Base-by-base conservation (phyloP, 768 basidiomycete genomes). In the Boletus edulis region DNA sequence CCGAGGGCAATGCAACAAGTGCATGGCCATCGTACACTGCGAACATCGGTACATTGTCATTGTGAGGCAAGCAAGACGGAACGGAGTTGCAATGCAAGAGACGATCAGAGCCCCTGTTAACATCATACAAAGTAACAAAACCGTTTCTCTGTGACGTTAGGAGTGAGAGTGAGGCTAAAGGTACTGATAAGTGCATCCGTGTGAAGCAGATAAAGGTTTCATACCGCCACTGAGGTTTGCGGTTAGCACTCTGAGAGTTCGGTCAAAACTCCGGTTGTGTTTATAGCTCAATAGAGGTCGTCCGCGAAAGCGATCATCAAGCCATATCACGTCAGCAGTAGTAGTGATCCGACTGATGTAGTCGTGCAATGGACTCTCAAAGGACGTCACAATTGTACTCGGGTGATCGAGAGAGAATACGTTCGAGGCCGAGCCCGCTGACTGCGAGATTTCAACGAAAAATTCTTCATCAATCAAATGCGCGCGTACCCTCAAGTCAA, bases 291-390 rank as follows among this genome's bases (percentile, higher is more conserved):
- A 59, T 4, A 91, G 63, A 7, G 89, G 86, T 55, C 72, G 81
- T 22, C 65, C 65, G n/a, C 78, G 69, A 61, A 76, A 79, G 32
- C 89, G 80, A 29, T 76, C 72, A 62, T 93, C 90, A 29, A 91
- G 66, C 89, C 90, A 92, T 14, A 85, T 58, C 15, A 91, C 61
- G 43, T 86, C 77, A 1, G 72, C 74, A 1, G 87, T 91, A 1
- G 88, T 82, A 31, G 77, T 78, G 4, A 89, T 58, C 3, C 80
- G 78, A 31, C 85, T 62, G 38, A 85, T 67, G 43, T 78, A 64
- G 54, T 81, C 76, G 6, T 68, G 63, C 7, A 59, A 58, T 17
- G 72, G 65, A 55, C 76, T 68, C 58, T 84, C 83, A 35, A 85
- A 70, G 24, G 78, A 82, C 1, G 86, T 87, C 17, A 90, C 65